Base-by-base conservation (phyloP, 768 basidiomycete species). In the Saitozyma sp. region DNA sequence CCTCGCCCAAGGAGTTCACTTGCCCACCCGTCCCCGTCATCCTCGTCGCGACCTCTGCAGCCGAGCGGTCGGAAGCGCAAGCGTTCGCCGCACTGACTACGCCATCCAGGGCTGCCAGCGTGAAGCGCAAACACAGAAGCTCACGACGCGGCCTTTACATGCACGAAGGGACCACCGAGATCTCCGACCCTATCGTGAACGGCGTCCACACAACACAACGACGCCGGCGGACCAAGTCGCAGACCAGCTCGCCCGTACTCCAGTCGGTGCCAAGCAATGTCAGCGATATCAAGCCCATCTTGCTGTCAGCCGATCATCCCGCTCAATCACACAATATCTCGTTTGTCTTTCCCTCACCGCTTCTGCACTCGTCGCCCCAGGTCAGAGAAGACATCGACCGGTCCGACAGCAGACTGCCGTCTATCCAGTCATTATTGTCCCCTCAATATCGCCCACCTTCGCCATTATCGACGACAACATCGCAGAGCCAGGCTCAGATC, bases 91-190 rank as follows among this genome's bases (percentile, higher is more conserved):
- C 58, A 11, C 52, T 49, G 16, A 50, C 45, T 17, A n/a, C 29
- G 41, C 56, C 50, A 16, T 56, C 54, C 54, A 53, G 54, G 48
- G 61, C 61, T 6, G 48, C 54, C 39, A 39, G 14, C n/a, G 48
- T 14, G 40, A 65, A 63, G 19, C 62, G 66, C 41, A 62, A 59
- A 43, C 69, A 70, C 54, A 20, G 67, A 17, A 67, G 65, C 17
- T 68, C 71, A 3, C 42, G 74, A 37, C 51, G 71, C 50, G 71
- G 74, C 3, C 56, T 75, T 14, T 75, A 75, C 55, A 75, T 75
- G 66, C 74, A 75, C 42, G 71, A 75, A 45, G 74, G 74, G 9
- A 75, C 71, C 11, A 55, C 64, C 43, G 74, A 75, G 38, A 72
- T 75, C 42, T 39, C 54, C 29, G 63, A 70, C 41, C 68, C 61